phyloP scores from a whole-genome alignment of 1,284 basidiomycete genomes.

The Hymenochaete sp. region DNA sequence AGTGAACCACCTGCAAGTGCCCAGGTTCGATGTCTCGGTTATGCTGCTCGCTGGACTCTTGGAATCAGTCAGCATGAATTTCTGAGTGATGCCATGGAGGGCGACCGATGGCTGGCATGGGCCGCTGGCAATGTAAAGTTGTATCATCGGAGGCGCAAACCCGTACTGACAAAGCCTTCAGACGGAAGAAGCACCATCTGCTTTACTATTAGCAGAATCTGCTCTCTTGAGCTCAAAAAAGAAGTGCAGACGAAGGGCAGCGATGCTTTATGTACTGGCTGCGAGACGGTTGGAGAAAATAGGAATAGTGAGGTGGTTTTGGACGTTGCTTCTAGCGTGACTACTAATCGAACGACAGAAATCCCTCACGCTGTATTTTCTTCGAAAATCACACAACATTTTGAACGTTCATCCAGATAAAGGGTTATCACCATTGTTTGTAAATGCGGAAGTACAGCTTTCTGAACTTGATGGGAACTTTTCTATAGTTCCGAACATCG shows the following conservation, averaged over 20 bases:
- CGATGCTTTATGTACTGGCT: slow-evolving; percentile 66
- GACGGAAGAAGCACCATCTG: slow-evolving; percentile 73
- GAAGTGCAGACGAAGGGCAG: slow-evolving; percentile 48
- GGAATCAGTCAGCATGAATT: slow-evolving; percentile 54
- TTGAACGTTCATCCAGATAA: slow-evolving; percentile 44
- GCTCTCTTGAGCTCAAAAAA: slow-evolving; percentile 58
- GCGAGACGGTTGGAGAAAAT: slow-evolving; percentile 70
- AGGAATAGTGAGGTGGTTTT: slow-evolving; percentile 50
- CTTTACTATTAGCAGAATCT: slow-evolving; percentile 66
- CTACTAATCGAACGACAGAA: slow-evolving; percentile 38
- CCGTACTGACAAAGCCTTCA: slow-evolving; percentile 31
- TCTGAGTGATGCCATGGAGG: slow-evolving; percentile 46
- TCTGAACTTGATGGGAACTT: slow-evolving; percentile 37
- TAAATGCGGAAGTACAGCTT: slow-evolving; percentile 54
- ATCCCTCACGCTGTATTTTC: slow-evolving; percentile 72
- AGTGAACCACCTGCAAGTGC: slow-evolving; percentile 49
- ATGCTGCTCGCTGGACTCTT: slow-evolving; percentile 66
- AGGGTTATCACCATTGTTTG: slow-evolving; percentile 65
- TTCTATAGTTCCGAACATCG: slow-evolving; percentile 59
- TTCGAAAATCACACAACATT: slow-evolving; percentile 57
- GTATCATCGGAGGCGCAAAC: slow-evolving; percentile 16
- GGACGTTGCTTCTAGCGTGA: background rate
- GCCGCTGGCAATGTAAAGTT: slow-evolving; percentile 60
- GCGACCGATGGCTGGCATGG: slow-evolving; percentile 74
- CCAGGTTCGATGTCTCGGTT: slow-evolving; percentile 54